Evolutionary conservation across 2,329 filamentous ascomycete species (phyloP), one percentile per base, ranked within the genome.

Genomic region (Sphaerulina populicola): DNA sequence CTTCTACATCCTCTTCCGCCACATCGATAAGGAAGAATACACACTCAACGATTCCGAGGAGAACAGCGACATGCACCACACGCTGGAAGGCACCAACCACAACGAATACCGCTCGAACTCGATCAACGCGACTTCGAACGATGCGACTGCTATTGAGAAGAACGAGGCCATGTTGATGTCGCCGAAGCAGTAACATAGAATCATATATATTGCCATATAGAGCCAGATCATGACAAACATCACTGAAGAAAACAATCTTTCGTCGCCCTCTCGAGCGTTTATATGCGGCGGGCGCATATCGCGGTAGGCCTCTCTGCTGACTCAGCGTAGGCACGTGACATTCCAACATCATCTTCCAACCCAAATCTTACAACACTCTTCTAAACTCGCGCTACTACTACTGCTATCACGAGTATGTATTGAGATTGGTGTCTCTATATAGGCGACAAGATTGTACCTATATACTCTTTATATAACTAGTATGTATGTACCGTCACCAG

Each of bases 1-100:
- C 47, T 78, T 78, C 60, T 74, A 68, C 63, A 72, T 68, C 62
- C 62, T 69, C 21, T 76, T 77, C 57, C 68, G 64, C 27, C 61
- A 71, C 41, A 60, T 78, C 27, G 64, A 68, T 57, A 58, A 64
- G 53, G 61, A 59, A 44, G 61, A 60, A 48, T 61, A 62, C 31
- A 57, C 66, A 21, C 44, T 57, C 30, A 49, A 44, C 9, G 53
- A 55, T 6, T 33, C 46, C 2, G 44, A 49, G 45, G 46, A 54
- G 35, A 53, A 57, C 21, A 43, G 37, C 38, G 52, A 54, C 14
- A 48, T 51, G 15, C 48, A 54, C 29, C 31, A 44, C 18, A 43
- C 51, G 5, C 39, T 54, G 44, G 39, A 46, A 29, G 52, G 52
- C 18, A 51, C 52, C 4, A 35, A 35, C 31, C 36, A 40, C 10